These are phyloP conservation scores for Xylariomycetidae sp. DNA, from an alignment of 2,329 filamentous ascomycete species.

Conservation along the genomic window DNA sequence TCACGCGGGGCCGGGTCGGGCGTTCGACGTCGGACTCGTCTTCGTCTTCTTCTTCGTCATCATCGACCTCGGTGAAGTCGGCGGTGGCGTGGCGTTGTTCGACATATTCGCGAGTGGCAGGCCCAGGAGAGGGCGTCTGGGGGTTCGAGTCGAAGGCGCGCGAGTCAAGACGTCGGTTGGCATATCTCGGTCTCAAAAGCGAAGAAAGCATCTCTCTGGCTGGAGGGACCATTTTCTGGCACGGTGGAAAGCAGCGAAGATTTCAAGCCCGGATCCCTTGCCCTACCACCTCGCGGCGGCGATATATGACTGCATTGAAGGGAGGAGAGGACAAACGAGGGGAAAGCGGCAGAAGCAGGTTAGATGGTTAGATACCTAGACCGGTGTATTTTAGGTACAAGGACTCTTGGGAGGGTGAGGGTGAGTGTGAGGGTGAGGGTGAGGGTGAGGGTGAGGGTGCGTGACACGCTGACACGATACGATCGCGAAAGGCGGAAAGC, in stretches of 20 bases:
- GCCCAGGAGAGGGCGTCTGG: constrained; percentile 23
- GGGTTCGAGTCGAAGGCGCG: constrained; percentile 18
- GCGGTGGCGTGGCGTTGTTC: constrained; percentile 52
- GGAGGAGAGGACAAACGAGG: constrained; percentile 5
- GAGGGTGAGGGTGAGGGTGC: too few relatives aligned
- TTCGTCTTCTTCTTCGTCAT: constrained; percentile 35
- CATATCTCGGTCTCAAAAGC: constrained; percentile 22
- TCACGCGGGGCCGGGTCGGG: constrained; percentile 13
- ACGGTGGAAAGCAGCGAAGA: too few relatives aligned
- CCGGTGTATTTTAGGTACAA: too few relatives aligned
- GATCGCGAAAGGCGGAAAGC: too few relatives aligned
- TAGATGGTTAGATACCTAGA: constrained; percentile 4
- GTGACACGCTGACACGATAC: too few relatives aligned
- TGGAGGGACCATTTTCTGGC: constrained; percentile 22
- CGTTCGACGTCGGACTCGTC: constrained; percentile 24
- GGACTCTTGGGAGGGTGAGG: too few relatives aligned
- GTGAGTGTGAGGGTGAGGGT: too few relatives aligned
- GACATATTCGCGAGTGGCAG: constrained; percentile 28
- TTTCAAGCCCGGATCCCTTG: too few relatives aligned
- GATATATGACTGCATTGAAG: constrained; percentile 14
- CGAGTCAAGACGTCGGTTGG: constrained; percentile 19
- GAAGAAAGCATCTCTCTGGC: constrained; percentile 29
- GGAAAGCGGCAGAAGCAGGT: not conserved
- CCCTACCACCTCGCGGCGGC: constrained; percentile 15
- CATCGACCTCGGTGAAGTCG: constrained; percentile 61